Evolutionary conservation across 2,329 filamentous ascomycete species (phyloP).

Genomic region (Daldinia eschscholtzii): DNA sequence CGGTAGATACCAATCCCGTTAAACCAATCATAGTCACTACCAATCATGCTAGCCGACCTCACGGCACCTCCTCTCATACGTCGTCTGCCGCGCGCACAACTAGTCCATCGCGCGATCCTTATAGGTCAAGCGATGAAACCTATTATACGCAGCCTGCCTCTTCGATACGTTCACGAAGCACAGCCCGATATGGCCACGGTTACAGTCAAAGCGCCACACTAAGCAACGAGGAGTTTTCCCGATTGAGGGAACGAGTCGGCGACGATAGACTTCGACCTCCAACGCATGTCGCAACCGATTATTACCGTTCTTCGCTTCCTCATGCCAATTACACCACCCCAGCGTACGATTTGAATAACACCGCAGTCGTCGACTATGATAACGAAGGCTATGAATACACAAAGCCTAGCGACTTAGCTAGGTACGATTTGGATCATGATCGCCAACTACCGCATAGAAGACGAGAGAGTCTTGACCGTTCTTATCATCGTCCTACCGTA

Average conservation of each 20-base stretch:
- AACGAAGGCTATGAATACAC: slow-evolving; percentile 74
- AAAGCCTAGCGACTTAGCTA: slow-evolving; percentile 70
- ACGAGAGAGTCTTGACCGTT: slow-evolving; percentile 67
- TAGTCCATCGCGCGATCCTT: slow-evolving; percentile 66
- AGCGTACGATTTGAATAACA: slow-evolving; percentile 58
- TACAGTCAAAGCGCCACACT: slow-evolving; percentile 62
- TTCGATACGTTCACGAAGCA: slow-evolving; percentile 65
- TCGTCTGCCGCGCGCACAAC: slow-evolving; percentile 53
- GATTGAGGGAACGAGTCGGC: slow-evolving; percentile 61
- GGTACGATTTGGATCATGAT: slow-evolving; percentile 70
- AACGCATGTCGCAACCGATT: slow-evolving; percentile 56
- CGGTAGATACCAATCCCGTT: slow-evolving; percentile 62
- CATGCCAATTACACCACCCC: slow-evolving; percentile 60
- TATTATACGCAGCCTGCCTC: slow-evolving; percentile 71
- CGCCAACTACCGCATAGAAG: slow-evolving; percentile 56
- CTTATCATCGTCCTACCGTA: slow-evolving; percentile 67
- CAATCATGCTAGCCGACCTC: slow-evolving; percentile 58
- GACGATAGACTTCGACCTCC: slow-evolving; percentile 59
- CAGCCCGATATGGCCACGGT: slow-evolving; percentile 55
- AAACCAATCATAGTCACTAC: slow-evolving; percentile 71
- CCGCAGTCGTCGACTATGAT: slow-evolving; percentile 63
- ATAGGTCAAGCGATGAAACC: slow-evolving; percentile 65
- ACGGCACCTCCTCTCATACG: slow-evolving; percentile 57
- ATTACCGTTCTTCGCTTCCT: slow-evolving; percentile 62
- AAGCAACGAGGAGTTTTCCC: slow-evolving; percentile 65